phyloP scores from a whole-genome alignment of 106 monocot genomes.

The Narthecium ossifragum region DNA sequence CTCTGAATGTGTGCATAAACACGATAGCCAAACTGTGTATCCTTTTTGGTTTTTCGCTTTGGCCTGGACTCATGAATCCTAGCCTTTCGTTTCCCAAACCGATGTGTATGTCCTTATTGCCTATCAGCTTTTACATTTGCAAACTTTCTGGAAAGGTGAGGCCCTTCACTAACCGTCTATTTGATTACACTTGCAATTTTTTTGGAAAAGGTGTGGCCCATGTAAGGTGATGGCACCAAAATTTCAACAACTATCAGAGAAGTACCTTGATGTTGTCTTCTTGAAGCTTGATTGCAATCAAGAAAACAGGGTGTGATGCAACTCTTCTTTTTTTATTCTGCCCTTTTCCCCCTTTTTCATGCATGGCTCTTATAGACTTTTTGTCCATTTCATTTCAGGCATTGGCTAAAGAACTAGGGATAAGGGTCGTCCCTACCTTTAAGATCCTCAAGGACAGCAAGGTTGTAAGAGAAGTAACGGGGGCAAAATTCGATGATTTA shows the following conservation, averaged over 20 bases:
- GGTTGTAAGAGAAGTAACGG: slow-evolving; percentile 78
- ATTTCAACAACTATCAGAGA: slow-evolving; percentile 56
- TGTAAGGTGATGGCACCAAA: slow-evolving; percentile 85
- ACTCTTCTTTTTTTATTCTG: background rate
- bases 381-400: slow-evolving; percentile 30
- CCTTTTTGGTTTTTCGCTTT: no score
- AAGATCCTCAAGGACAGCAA: slow-evolving; percentile 75
- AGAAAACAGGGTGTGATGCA: slow-evolving; percentile 53
- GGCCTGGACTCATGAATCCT: no score
- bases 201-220: slow-evolving; percentile 82
- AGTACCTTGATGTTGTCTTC: slow-evolving; percentile 72
- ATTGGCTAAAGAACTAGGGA: slow-evolving; percentile 73
- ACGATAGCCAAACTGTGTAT: no score
- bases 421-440: slow-evolving; percentile 81
- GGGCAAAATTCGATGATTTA: slow-evolving; percentile 77
- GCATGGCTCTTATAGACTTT: background rate
- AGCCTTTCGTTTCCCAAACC: no score
- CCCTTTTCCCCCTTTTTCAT: background rate
- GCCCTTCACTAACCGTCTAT: no score
- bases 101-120: no score
- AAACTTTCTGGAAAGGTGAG: no score
- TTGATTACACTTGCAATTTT: background rate
- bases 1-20: no score
- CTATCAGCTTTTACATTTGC: no score
- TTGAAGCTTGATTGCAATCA: slow-evolving; percentile 91